Conservation (phyloP, 2,329 filamentous ascomycete species). For the Alternaria atra region DNA sequence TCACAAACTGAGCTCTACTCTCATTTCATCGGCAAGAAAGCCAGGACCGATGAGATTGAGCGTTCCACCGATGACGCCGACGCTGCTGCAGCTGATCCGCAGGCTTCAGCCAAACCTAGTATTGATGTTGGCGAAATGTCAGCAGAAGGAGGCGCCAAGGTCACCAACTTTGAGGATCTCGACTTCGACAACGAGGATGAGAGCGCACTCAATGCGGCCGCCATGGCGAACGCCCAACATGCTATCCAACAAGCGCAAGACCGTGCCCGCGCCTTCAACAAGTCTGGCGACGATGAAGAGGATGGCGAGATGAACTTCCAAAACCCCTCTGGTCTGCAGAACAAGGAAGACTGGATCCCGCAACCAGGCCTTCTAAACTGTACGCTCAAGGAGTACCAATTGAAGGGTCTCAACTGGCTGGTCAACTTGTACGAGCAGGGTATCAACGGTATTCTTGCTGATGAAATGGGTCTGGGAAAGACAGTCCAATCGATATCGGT, state of each 20-base stretch:
- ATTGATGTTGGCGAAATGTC: constrained; percentile 60
- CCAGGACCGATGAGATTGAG: constrained; percentile 96
- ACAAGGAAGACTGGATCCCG: constrained; percentile 79
- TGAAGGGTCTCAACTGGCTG: constrained; percentile 99
- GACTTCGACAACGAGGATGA: constrained; percentile 98
- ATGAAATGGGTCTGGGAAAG: constrained; percentile 99
- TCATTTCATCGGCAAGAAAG: constrained; percentile 99
- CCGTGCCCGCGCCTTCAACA: constrained; percentile 92
- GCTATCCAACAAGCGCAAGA: constrained; percentile 94
- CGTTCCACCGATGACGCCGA: constrained; percentile 81
- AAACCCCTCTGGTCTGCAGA: constrained; percentile 93
- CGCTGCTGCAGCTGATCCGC: constrained; percentile 53
- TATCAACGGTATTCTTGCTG: constrained; percentile 98
- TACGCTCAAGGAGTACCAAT: constrained; percentile 96
- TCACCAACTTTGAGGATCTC: constrained; percentile 92
- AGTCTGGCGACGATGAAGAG: constrained; percentile 62
- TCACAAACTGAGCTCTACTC: constrained; percentile 99
- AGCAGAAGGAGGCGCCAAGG: constrained; percentile 68
- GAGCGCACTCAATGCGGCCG: constrained; percentile 78
- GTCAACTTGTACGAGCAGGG: constrained; percentile 99
- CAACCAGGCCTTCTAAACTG: constrained; percentile 94
- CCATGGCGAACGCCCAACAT: constrained; percentile 94
- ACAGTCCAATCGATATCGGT: constrained; percentile 99
- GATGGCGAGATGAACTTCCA: constrained; percentile 99
- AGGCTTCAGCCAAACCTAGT: constrained; percentile 52